phyloP scores from a whole-genome alignment of 257 asterid species.

The Anisodus tanguticus region DNA sequence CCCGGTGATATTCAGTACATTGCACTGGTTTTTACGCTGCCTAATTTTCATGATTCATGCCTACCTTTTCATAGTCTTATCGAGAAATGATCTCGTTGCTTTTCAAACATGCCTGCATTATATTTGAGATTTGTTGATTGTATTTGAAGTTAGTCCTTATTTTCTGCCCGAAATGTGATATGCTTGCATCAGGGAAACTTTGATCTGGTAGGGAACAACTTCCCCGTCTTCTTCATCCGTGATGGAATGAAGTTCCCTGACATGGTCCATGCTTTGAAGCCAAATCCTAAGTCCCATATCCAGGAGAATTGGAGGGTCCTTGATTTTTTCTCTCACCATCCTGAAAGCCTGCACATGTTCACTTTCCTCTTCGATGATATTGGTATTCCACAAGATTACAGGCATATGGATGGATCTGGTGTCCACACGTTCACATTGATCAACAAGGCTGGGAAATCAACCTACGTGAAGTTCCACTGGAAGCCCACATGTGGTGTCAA shows the following conservation, averaged over 20 bases:
- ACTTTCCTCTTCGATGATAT: conserved; percentile 48
- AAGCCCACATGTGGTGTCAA: conserved; percentile 50
- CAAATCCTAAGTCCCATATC: conserved; percentile 50
- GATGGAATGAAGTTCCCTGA: conserved; percentile 54
- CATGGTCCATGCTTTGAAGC: conserved; percentile 48
- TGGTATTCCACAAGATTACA: conserved; percentile 50
- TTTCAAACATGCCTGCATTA: neutral
- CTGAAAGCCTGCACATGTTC: conserved; percentile 50
- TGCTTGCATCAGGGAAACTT: conserved; percentile 42
- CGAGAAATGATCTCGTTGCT: neutral
- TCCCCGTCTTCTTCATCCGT: conserved; percentile 49
- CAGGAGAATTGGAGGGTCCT: conserved; percentile 47
- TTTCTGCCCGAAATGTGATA: neutral
- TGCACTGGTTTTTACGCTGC: neutral
- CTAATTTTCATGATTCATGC: neutral
- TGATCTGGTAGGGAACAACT: conserved; percentile 50
- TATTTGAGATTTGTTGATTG: neutral
- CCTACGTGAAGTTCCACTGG: conserved; percentile 49
- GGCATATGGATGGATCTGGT: conserved; percentile 50
- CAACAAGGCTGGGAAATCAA: conserved; percentile 45
- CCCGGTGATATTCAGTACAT: neutral
- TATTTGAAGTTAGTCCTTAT: neutral
- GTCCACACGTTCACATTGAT: conserved; percentile 46
- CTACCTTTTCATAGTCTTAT: neutral
- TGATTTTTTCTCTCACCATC: conserved; percentile 50